Conservation (phyloP, 441 rosid genomes). For the Viola pubescens region DNA sequence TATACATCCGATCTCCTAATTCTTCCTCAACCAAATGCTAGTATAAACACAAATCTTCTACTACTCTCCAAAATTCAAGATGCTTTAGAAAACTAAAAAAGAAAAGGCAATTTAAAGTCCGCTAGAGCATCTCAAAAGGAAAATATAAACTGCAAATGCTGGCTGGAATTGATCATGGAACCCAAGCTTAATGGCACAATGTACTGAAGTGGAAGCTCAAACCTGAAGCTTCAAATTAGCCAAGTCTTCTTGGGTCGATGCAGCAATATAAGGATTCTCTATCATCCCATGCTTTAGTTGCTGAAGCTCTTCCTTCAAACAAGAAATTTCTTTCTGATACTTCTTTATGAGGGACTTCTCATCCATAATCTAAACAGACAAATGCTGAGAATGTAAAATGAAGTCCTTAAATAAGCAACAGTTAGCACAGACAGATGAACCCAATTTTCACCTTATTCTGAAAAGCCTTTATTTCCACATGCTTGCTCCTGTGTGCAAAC, state of each 20-base stretch:
- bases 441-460: constrained; percentile 64
- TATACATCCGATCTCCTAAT: too few relatives aligned
- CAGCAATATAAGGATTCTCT: constrained; percentile 36
- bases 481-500: constrained; percentile 87
- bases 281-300: constrained; percentile 58
- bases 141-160: too few relatives aligned
- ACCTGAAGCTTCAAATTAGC: constrained; percentile 88
- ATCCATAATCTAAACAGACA: constrained; percentile 60
- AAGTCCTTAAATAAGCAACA: constrained; percentile 5
- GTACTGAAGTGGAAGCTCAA: constrained; percentile 12
- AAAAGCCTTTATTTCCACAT: constrained; percentile 74
- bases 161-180: too few relatives aligned
- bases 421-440: too few relatives aligned
- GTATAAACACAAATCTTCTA: too few relatives aligned
- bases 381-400: constrained; percentile 8
- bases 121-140: too few relatives aligned
- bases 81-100: too few relatives aligned
- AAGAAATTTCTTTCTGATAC: constrained; percentile 83
- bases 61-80: too few relatives aligned
- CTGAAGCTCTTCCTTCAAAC: constrained; percentile 74
- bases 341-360: constrained; percentile 90
- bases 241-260: constrained; percentile 65
- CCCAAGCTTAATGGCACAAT: too few relatives aligned
- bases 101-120: too few relatives aligned
- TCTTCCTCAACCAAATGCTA: too few relatives aligned